Evolutionary conservation across 83 land plant species (phyloP).

Genomic region (Diphasiastrum complanatum): DNA sequence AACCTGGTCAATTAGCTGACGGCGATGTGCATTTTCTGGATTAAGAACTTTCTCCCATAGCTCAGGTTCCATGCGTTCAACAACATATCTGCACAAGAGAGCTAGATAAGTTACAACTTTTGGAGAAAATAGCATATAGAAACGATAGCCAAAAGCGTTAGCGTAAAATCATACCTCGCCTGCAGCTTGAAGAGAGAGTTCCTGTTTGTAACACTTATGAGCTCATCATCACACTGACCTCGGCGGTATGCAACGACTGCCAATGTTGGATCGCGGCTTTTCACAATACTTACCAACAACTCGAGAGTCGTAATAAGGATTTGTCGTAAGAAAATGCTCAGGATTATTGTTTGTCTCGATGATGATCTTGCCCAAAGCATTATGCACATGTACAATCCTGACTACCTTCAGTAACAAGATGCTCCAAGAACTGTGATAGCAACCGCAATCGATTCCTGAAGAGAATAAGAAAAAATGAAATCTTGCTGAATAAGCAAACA

Average conservation of each 20-base stretch:
- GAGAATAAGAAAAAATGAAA: not conserved
- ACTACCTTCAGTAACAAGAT: slow-evolving; percentile 96
- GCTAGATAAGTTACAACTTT: not conserved
- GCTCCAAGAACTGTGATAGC: slow-evolving; percentile 91
- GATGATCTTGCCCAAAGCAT: slow-evolving; percentile 91
- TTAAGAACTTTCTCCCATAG: slow-evolving; percentile 87
- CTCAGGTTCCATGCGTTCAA: slow-evolving; percentile 92
- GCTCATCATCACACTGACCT: slow-evolving; percentile 98
- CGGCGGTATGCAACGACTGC: slow-evolving; percentile 96
- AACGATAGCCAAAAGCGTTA: not conserved
- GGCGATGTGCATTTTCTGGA: slow-evolving; percentile 81
- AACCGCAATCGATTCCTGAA: slow-evolving; percentile 81
- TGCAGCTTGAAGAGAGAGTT: slow-evolving; percentile 94
- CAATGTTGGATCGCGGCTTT: slow-evolving; percentile 92
- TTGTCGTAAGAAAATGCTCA: slow-evolving; percentile 93
- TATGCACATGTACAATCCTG: slow-evolving; percentile 99
- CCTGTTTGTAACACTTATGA: slow-evolving; percentile 93
- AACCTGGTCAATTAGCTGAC: slow-evolving; percentile 97
- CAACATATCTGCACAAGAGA: slow-evolving; percentile 67
- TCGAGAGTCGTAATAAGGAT: slow-evolving; percentile 95
- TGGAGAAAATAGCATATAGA: slow-evolving; percentile 2
- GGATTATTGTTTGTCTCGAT: slow-evolving; percentile 95
- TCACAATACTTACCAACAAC: slow-evolving; percentile 99
- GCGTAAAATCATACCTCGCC: slow-evolving; percentile 52
- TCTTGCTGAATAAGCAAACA: not conserved